A percentile compares a stretch with the other conserved stretches of the same genome.
Evolutionary conservation across 2,329 filamentous ascomycete species (phyloP).

Genomic region (Paecilomyces sp.): DNA sequence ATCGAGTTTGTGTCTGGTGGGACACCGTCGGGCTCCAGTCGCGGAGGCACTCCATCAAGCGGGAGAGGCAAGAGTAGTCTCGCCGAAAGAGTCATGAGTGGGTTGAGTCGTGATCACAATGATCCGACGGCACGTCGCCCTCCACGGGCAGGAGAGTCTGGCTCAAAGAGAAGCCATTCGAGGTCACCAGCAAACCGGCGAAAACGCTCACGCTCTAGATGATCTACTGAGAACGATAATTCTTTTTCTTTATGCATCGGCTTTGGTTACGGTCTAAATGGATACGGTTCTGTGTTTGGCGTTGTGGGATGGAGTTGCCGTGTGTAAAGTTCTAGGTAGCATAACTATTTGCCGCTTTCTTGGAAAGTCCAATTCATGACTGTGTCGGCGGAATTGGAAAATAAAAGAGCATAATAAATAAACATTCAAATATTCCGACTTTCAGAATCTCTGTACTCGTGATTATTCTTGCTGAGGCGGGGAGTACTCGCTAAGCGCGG

Average conservation of each 20-base stretch:
- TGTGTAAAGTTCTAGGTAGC: background rate
- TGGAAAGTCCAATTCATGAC: background rate
- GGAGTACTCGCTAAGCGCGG: slow-evolving; percentile 4
- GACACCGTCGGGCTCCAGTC: slow-evolving; percentile 18
- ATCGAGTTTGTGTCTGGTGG: slow-evolving; percentile 33
- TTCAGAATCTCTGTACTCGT: background rate
- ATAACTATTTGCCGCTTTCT: background rate
- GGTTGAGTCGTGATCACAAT: slow-evolving; percentile 11
- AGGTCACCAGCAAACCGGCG: slow-evolving; percentile 9
- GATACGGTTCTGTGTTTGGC: background rate
- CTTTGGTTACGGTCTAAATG: background rate
- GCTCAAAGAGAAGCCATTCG: slow-evolving; percentile 5
- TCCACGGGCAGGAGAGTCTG: slow-evolving; percentile 1
- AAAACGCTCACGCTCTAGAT: slow-evolving; percentile 14
- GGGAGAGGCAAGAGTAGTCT: slow-evolving; percentile 11
- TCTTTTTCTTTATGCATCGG: background rate
- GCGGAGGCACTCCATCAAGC: slow-evolving; percentile 8
- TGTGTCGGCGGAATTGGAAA: background rate
- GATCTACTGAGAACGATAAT: background rate
- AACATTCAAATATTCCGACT: too few species aligned
- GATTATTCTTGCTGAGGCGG: background rate
- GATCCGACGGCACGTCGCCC: slow-evolving; percentile 3
- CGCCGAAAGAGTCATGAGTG: slow-evolving; percentile 17
- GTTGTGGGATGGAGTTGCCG: background rate
- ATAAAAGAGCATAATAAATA: too few species aligned